Base-by-base conservation (phyloP, 2,329 filamentous ascomycete species). In the Fusarium hostae region DNA sequence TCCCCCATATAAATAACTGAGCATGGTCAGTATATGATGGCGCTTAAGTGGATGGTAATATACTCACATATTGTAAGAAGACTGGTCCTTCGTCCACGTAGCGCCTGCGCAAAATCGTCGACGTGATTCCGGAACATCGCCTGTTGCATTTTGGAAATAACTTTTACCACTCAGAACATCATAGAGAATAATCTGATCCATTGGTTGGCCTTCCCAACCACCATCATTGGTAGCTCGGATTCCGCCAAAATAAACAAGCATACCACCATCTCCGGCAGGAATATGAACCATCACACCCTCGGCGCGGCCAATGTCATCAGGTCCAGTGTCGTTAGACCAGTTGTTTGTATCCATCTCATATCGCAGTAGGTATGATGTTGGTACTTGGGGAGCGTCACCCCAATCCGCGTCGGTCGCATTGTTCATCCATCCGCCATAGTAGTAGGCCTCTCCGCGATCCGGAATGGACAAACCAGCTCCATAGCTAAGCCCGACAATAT, bases 191-290 rank as follows among this genome's bases (percentile, higher is more conserved):
- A 91, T 87, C 24, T 83, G 80, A 70, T 85, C 80, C 81, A 86
- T 85, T 5, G 82, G 79, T 59, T 85, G 82, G 4, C 81, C 80
- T 9, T 78, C 71, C n/a, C 82, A 79, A 6, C 83, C 86, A 11
- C 85, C 86, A 58, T 89, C 87, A 10, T 77, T 79, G 5, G 78
- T 77, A 37, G 87, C 85, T 64, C 84, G 82, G 10, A 91, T 78
- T 15, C 89, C 89, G 20, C 90, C 90, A 78, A 91, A 87, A 72
- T 90, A 90, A 3, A 90, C 81, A 32, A 91, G 80, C 77, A 91
- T 79, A 3, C 90, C 90, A 18, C 80, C 83, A 68, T 90, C 87
- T 18, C 88, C 88, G 9, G 86, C 86, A 3, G 89, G 89, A 30
- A 91, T 79, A 70, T 88, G 91, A 0, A 88, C 79, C 84, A 91